Base-by-base conservation (phyloP, 495 filamentous ascomycete species). In the Neurospora sp. region DNA sequence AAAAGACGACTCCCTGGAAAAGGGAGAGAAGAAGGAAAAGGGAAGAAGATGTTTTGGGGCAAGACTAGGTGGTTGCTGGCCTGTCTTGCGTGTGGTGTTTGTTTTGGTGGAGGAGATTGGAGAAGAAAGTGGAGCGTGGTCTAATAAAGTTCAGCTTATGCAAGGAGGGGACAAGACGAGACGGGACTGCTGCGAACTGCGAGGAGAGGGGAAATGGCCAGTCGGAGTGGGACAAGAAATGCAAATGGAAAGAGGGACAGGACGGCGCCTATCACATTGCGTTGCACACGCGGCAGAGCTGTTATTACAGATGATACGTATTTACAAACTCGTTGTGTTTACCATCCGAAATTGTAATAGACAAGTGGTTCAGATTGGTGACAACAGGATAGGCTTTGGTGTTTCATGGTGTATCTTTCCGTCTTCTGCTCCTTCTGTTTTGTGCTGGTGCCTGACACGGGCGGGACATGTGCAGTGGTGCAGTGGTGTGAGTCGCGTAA, bases 401-500 rank as follows among this genome's bases (percentile, higher is more conserved):
- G 44, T 54, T 27, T 54, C 46, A 54, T 11, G 20, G n/a, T 54
- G 46, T 54, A 54, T 54, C 20, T 54, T 54, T 54, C 46, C 46
- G 46, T 54, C 46, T 27, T 54, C 46, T 23, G 20, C n/a, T 54
- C n/a, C 46, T 54, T 54, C n/a, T 11, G n/a, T 49, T 49, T 20
- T 23, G 46, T 54, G 20, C 46, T 60, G 49, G 49, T 60, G 49
- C 49, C 49, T 60, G 49, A 23, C 11, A 60, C 49, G 18, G 49
- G 20, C 49, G 11, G 49, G 49, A 60, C 11, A 60, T 27, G 49
- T 27, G 49, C 46, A 54, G 41, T 18, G 40, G 49, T 60, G 72
- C 44, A 40, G 70, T 44, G 46, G 38, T 73, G 46, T 54, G 54
- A 69, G 77, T 77, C 75, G 79, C 74, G 76, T 79, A 75, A 73